phyloP scores from a whole-genome alignment of 331 rosid genomes.

The Stylosanthes scabra region DNA sequence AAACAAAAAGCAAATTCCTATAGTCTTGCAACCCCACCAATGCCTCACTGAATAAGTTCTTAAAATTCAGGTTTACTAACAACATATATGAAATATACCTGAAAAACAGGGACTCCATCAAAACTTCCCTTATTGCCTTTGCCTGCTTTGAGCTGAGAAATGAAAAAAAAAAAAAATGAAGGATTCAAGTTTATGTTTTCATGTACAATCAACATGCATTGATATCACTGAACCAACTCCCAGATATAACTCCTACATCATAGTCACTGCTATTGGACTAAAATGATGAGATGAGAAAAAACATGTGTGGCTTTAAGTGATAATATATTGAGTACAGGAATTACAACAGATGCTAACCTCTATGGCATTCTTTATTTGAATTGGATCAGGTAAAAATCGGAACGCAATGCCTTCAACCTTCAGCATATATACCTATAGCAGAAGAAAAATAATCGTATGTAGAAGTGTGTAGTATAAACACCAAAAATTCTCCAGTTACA shows the following conservation, averaged over 20 bases:
- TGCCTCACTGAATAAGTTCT: not conserved
- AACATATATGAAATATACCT: slow-evolving; percentile 58
- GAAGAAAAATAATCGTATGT: slow-evolving; percentile 11
- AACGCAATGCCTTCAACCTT: slow-evolving; percentile 99
- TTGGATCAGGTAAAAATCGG: slow-evolving; percentile 92
- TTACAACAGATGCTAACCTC: slow-evolving; percentile 64
- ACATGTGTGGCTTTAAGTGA: not conserved
- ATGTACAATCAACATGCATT: slow-evolving; percentile 2
- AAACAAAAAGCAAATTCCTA: not conserved
- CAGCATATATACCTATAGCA: slow-evolving; percentile 80
- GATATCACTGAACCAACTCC: slow-evolving; percentile 12
- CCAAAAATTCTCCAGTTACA: not conserved
- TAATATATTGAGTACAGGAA: slow-evolving; percentile 2
- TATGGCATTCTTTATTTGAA: slow-evolving; percentile 87
- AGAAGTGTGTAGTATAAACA: not conserved
- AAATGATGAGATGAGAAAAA: slow-evolving; percentile 1
- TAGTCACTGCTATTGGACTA: not conserved
- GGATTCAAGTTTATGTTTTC: slow-evolving; percentile 21
- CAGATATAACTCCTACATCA: slow-evolving; percentile 12
- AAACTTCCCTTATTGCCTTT: slow-evolving; percentile 65
- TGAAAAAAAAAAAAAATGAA: slow-evolving; percentile 26
- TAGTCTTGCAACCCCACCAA: slow-evolving; percentile 14
- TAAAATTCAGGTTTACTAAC: slow-evolving; percentile 6
- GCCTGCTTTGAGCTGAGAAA: slow-evolving; percentile 68
- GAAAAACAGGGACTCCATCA: slow-evolving; percentile 97